Base-by-base conservation (phyloP, 1,284 basidiomycete species). In the Peniophora sp. region DNA sequence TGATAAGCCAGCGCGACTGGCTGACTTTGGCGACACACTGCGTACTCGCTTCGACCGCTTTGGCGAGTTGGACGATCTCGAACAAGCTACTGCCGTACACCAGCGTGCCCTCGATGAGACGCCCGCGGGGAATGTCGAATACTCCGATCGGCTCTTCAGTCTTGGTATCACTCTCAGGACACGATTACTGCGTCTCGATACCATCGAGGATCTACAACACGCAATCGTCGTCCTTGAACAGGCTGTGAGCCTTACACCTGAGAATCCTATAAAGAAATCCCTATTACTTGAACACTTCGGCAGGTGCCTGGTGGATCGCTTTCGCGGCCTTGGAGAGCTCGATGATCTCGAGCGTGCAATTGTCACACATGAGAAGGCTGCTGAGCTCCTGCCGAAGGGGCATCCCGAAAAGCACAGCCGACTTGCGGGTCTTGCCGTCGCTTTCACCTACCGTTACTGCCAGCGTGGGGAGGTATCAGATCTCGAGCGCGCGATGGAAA, bases 21-120 rank as follows among this genome's bases (percentile, higher is more conserved):
- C 55, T 48, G 56, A 57, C 37, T 51, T 68, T 34, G 66, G 64
- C 15, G 55, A 50, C 32, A 58, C 62, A 5, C 49, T 66, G 45
- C 57, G 60, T 43, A 53, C 62, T 35, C 62, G 62, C 34, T 62
- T 60, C 44, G 55, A 59, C 10, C 54, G 47, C 41, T 18, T 54
- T 9, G 57, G 57, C 3, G 22, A 44, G 1, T 23, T 51, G 23
- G 35, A 34, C 3, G 64, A 66, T 44, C 41, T 43, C 41, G 41
- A 43, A 9, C 12, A 20, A 9, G 41, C 41, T 9, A 43, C 20
- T 18, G 12, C 11, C 18, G 17, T 43, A 9, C 9, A 10, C 11
- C 9, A 18, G 9, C 17, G 18, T 12, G 17, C 18, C 12, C 12
- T 14, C 17, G 9, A 10, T 9, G 11, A 12, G 11, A 43, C 18